A percentile compares a stretch with the other conserved stretches of the same genome.
These are phyloP conservation scores for Whalleya microplaca DNA, from an alignment of 2,329 filamentous ascomycete genomes.

Conservation along the genomic window DNA sequence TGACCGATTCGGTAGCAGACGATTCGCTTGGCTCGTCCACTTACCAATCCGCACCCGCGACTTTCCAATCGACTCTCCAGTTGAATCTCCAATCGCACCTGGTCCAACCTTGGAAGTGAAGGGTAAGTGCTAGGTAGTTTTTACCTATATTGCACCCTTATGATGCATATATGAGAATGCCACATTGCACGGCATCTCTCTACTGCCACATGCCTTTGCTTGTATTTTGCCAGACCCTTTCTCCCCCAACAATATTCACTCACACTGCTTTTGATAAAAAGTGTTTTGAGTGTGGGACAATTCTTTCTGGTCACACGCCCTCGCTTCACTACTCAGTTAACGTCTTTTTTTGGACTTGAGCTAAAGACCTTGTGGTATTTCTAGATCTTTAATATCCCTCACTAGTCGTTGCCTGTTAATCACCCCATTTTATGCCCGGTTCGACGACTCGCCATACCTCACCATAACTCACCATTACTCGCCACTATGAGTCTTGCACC, in stretches of 20 bases:
- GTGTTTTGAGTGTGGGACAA: not conserved
- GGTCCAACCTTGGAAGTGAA: conserved; percentile 10
- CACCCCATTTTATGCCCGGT: conserved; percentile 19
- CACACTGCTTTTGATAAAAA: conserved; percentile 8
- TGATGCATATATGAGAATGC: conserved; percentile 18
- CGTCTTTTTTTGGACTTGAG: conserved; percentile 31
- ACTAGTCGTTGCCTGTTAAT: conserved; percentile 22
- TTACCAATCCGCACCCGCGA: conserved; percentile 11
- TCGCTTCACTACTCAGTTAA: conserved; percentile 7
- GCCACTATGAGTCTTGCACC: conserved; percentile 37
- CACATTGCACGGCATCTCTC: conserved; percentile 5
- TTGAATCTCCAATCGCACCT: no score
- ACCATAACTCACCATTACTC: no score
- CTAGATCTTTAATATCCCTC: conserved; percentile 28
- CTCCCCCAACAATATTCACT: conserved; percentile 1
- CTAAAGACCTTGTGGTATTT: conserved; percentile 29
- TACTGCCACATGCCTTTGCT: not conserved
- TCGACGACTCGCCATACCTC: conserved; percentile 10
- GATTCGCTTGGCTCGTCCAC: conserved; percentile 1
- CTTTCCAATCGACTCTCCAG: conserved; percentile 17
- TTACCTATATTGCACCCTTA: conserved; percentile 22
- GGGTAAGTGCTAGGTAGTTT: conserved; percentile 17
- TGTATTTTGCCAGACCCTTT: conserved; percentile 8
- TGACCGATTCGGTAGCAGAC: not conserved
- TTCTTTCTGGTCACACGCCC: conserved; percentile 3